Evolutionary conservation across 2,329 filamentous ascomycete species (phyloP), one percentile per base, ranked within the genome.

Genomic region (Rhytidhysteron rufulum): DNA sequence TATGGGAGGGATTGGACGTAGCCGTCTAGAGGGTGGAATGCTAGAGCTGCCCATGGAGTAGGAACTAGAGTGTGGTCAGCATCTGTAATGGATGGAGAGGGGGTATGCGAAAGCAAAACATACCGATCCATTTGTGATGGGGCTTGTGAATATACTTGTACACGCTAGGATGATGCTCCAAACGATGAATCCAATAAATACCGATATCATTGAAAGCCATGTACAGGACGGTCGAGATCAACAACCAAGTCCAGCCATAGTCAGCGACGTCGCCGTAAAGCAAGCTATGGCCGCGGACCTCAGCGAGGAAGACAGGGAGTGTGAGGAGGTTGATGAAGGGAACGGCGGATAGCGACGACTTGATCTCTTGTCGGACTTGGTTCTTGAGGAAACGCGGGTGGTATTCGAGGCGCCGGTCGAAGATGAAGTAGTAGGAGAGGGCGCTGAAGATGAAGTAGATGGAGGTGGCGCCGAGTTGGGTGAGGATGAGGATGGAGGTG

Each of bases 61-160:
- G 70, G 70, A 33, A 73, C 68, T 71, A 33, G 4, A n/a, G n/a
- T 27, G 22, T 43, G 27, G 17, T 44, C 33, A 45, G 31, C 22
- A 35, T 22, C 20, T 11, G 11, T 13, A n/a, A 17, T 13, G 4
- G 18, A 4, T 17, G 16, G 4, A 31, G 16, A 15, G 10, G 30
- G 18, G 2, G 19, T 10, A 36, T n/a, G 7, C n/a, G n/a, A n/a
- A n/a, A n/a, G 30, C 9, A 41, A 9, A 11, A 57, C 65, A 48
- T 53, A 70, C 68, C 55, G 39, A 73, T 72, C 70, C 70, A 73
- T 54, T 72, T 73, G 63, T 72, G 70, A 43, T 73, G 70, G 47
- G 70, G 68, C 60, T 73, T 73, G 56, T 73, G 70, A 20, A 72
- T 58, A 44, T 70, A 69, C 49, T 71, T 71, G 64, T 73, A 73